Percentiles rank a stretch among this genome's conserved stretches.
These are phyloP conservation scores for Paraglomus brasilianum DNA, from an alignment of 192 early-diverging fungal genomes.

Conservation along the genomic window DNA sequence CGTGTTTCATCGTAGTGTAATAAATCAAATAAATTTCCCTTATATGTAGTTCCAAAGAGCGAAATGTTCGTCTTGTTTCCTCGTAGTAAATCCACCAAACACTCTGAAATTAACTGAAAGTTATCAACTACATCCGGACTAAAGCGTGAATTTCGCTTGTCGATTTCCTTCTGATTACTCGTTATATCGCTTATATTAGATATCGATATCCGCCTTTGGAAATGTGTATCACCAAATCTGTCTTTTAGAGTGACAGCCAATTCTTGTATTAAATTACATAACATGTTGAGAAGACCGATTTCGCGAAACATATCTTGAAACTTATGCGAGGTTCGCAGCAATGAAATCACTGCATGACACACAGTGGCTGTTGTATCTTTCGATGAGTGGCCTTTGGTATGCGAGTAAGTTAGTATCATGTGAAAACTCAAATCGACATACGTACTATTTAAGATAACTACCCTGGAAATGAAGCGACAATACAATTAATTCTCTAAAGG, in stretches of 20 bases:
- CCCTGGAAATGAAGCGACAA: slow-evolving; percentile 55
- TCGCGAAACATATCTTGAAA: slow-evolving; percentile 59
- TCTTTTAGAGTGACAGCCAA: slow-evolving; percentile 46
- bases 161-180: slow-evolving; percentile 15
- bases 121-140: slow-evolving; percentile 50
- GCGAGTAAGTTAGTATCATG: slow-evolving; percentile 13
- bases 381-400: slow-evolving; percentile 44
- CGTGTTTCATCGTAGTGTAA: slow-evolving; percentile 54
- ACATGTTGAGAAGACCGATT: slow-evolving; percentile 60
- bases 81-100: slow-evolving; percentile 47
- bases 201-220: slow-evolving; percentile 42
- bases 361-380: slow-evolving; percentile 49
- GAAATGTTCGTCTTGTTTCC: slow-evolving; percentile 43
- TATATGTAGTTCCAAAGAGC: slow-evolving; percentile 51
- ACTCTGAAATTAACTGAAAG: slow-evolving; percentile 52
- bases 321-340: slow-evolving; percentile 47
- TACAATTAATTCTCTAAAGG: slow-evolving; percentile 58
- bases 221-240: slow-evolving; percentile 36
- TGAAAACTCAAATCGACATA: not conserved
- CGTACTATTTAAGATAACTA: not conserved
- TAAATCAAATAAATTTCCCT: slow-evolving; percentile 56
- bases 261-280: slow-evolving; percentile 53
- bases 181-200: slow-evolving; percentile 38
- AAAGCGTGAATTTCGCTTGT: slow-evolving; percentile 37
- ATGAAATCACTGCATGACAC: slow-evolving; percentile 41